Evolutionary conservation across 1,139 yeast species (phyloP).

Genomic region (Taphrina wiesneri): DNA sequence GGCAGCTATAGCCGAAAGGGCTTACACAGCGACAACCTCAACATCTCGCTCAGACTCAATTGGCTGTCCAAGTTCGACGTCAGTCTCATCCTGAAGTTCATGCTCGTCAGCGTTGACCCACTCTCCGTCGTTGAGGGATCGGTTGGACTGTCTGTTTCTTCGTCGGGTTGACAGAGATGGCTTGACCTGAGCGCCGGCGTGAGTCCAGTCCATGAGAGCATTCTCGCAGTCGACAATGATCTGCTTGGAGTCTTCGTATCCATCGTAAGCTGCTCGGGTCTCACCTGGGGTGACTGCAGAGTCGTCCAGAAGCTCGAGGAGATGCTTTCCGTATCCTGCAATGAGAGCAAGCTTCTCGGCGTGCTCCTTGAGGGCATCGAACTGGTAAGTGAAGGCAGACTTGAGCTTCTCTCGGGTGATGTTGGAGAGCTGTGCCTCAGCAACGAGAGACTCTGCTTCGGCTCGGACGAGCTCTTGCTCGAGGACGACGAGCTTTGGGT

Average conservation of each 20-base stretch:
- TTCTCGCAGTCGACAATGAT: conserved; percentile 95
- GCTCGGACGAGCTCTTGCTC: conserved; percentile 99
- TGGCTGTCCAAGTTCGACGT: conserved; percentile 33
- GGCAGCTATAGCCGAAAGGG: not conserved
- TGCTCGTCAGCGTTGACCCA: conserved; percentile 35
- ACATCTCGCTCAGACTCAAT: conserved; percentile 33
- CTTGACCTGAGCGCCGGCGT: conserved; percentile 91
- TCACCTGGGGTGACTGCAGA: conserved; percentile 99
- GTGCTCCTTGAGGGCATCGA: conserved; percentile 93
- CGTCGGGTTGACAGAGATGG: conserved; percentile 60
- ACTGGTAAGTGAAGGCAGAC: conserved; percentile 96
- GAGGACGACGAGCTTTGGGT: conserved; percentile 89
- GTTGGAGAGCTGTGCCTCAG: conserved; percentile 97
- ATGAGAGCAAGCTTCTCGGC: conserved; percentile 94
- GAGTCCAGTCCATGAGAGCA: conserved; percentile 94
- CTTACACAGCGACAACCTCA: conserved; percentile 33
- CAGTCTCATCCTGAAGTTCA: conserved; percentile 31
- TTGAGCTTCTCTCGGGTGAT: conserved; percentile 97
- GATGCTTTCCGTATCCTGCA: conserved; percentile 98
- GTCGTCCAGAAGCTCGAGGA: conserved; percentile 92
- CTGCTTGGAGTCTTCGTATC: conserved; percentile 97
- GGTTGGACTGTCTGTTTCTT: conserved; percentile 33
- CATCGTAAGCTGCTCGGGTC: conserved; percentile 97
- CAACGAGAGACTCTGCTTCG: conserved; percentile 97
- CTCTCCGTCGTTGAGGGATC: conserved; percentile 33